Conservation (phyloP, 139 green algal genomes). For the Chlamydomonas sphaeroides region DNA sequence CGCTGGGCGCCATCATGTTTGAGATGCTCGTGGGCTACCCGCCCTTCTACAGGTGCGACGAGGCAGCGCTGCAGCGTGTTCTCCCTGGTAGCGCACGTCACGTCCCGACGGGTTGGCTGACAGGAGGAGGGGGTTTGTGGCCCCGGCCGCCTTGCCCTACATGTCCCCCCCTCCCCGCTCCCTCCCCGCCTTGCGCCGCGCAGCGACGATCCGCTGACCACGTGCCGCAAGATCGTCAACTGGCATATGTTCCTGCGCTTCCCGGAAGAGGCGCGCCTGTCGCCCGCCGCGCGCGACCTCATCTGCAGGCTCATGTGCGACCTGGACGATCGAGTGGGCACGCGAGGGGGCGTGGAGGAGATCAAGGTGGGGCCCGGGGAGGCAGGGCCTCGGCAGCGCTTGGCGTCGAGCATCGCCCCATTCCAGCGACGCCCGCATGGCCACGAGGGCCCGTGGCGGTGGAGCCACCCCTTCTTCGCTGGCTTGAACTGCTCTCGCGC, state of each 20-base stretch:
- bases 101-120: too few relatives aligned
- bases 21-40: constrained; percentile 98
- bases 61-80: too few relatives aligned
- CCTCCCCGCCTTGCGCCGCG: too few relatives aligned
- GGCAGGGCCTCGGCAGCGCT: neutral
- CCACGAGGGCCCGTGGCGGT: too few relatives aligned
- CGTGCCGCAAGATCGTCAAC: constrained; percentile 95
- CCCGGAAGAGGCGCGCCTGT: constrained; percentile 73
- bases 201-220: constrained; percentile 91
- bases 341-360: constrained; percentile 58
- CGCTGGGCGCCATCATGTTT: constrained; percentile 95
- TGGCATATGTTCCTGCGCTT: constrained; percentile 94
- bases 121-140: too few relatives aligned
- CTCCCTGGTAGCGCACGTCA: too few relatives aligned
- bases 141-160: too few relatives aligned
- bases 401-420: neutral
- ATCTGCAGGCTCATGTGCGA: constrained; percentile 95
- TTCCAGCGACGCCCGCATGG: too few relatives aligned
- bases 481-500: constrained; percentile 85
- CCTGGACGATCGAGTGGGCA: constrained; percentile 92
- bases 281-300: constrained; percentile 80
- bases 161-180: too few relatives aligned
- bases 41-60: constrained; percentile 92
- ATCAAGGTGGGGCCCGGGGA: constrained; percentile 49
- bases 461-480: constrained; percentile 92